Conservation (phyloP, 2,329 filamentous ascomycete species). For the Verticillium dahliae region DNA sequence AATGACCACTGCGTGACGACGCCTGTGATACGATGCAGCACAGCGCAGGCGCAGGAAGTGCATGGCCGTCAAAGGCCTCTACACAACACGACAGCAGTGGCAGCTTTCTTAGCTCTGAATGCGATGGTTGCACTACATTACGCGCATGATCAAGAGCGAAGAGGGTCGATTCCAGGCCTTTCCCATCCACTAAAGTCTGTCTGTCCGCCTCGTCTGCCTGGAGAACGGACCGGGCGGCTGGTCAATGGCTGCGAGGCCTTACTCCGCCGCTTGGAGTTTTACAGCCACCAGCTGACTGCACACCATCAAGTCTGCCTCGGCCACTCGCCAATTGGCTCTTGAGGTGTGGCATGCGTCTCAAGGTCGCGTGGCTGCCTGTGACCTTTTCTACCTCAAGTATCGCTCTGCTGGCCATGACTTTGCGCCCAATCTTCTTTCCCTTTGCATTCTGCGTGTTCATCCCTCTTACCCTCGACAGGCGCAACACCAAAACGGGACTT, state of each 20-base stretch:
- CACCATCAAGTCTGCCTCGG: conserved; percentile 10
- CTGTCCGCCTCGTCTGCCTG: neutral
- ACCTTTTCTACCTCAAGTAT: neutral
- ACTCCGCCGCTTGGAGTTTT: neutral
- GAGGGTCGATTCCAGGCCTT: neutral
- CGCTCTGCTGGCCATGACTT: neutral
- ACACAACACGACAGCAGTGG: neutral
- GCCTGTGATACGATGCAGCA: neutral
- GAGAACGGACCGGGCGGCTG: neutral
- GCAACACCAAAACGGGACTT: neutral
- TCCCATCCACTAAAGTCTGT: neutral
- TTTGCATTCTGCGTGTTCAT: neutral
- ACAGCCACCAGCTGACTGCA: neutral
- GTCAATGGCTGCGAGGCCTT: neutral
- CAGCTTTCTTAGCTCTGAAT: neutral
- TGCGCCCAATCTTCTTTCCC: conserved; percentile 15
- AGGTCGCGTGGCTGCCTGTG: conserved; percentile 11
- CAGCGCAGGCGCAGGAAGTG: neutral
- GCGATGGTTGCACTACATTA: neutral
- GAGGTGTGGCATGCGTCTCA: neutral
- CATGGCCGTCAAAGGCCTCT: neutral
- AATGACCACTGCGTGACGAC: neutral
- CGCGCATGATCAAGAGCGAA: neutral
- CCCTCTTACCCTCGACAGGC: neutral
- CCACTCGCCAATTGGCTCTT: conserved; percentile 5